Evolutionary conservation across 2,329 filamentous ascomycete genomes (phyloP).

Genomic region (Sporothrix pallida): DNA sequence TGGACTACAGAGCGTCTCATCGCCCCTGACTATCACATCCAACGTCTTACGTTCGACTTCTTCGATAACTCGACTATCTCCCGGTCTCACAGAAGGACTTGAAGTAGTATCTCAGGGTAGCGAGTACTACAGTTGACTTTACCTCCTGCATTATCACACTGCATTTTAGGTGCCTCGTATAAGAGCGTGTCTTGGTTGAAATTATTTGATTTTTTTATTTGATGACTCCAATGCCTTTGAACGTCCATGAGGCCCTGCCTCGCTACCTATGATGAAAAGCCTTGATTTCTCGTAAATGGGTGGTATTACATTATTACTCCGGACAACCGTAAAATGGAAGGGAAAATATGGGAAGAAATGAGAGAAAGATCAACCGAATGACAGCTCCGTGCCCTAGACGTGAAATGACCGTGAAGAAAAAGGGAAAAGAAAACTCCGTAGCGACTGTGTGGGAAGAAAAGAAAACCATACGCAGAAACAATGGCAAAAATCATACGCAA

Average conservation of each 20-base stretch:
- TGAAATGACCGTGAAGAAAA: background rate
- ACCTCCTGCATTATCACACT: background rate
- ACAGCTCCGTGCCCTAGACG: background rate
- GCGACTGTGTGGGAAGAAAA: background rate
- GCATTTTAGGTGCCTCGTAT: background rate
- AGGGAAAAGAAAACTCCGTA: background rate
- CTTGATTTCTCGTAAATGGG: background rate
- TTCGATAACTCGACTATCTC: background rate
- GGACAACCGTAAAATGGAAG: background rate
- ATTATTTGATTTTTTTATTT: background rate
- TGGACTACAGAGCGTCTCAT: background rate
- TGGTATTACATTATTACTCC: conserved; percentile 21
- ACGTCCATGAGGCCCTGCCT: background rate
- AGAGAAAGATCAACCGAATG: background rate
- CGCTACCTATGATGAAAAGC: background rate
- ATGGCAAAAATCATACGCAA: no score
- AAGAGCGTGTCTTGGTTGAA: background rate
- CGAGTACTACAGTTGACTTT: background rate
- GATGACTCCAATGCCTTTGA: background rate
- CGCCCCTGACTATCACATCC: conserved; percentile 17
- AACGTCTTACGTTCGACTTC: background rate
- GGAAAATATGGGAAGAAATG: no score
- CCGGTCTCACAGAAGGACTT: background rate
- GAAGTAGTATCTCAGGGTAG: background rate
- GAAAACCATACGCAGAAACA: background rate